phyloP scores from a whole-genome alignment of 2,329 filamentous ascomycete species.

The Beauveria asiatica region DNA sequence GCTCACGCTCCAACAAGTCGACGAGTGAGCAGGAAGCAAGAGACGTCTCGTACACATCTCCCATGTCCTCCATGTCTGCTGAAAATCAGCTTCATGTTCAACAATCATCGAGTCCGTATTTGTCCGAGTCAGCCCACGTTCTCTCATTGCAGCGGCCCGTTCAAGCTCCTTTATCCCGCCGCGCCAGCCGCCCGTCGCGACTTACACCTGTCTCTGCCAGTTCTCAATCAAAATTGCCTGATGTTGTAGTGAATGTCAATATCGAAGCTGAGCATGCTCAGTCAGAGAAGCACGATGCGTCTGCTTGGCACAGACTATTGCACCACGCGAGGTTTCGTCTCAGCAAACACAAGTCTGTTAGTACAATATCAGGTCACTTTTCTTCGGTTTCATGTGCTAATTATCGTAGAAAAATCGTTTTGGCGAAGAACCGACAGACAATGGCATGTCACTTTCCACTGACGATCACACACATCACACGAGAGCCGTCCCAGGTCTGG shows the following conservation, averaged over 20 bases:
- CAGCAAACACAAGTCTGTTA: neutral
- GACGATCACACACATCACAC: neutral
- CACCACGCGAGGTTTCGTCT: neutral
- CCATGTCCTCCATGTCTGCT: conserved; percentile 17
- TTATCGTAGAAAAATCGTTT: neutral
- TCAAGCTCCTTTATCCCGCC: conserved; percentile 1
- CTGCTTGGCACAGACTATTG: neutral
- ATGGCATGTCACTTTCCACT: neutral
- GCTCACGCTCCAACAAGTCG: conserved; percentile 28
- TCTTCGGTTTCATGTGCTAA: neutral
- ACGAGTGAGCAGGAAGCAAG: conserved; percentile 25
- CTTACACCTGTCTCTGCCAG: conserved; percentile 3
- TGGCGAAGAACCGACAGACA: neutral
- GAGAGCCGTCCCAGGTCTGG: neutral
- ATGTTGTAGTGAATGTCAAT: neutral
- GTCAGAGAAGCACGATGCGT: neutral
- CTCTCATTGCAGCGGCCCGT: conserved; percentile 34
- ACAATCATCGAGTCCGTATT: conserved; percentile 32
- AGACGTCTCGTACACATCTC: conserved; percentile 17
- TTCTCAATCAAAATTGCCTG: neutral
- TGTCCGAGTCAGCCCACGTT: conserved; percentile 41
- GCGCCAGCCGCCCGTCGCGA: conserved; percentile 9
- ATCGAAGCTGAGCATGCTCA: neutral
- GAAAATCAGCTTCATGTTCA: conserved; percentile 7
- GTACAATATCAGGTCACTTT: neutral